Evolutionary conservation across 768 basidiomycete species (phyloP).

Genomic region (Inosperma sp.): DNA sequence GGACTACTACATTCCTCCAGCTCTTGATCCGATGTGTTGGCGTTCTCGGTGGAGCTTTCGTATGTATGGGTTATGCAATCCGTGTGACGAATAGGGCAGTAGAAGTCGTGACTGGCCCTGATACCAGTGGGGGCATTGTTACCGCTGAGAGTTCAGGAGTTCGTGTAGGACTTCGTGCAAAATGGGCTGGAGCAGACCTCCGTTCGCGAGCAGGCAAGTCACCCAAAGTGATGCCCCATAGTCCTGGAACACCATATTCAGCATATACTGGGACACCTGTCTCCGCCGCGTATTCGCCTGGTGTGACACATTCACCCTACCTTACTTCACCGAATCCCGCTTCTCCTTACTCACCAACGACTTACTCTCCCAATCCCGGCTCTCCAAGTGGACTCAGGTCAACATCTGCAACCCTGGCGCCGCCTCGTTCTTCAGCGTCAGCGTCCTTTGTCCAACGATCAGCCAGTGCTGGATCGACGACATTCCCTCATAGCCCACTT

Average conservation of each 20-base stretch:
- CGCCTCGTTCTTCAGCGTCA: background rate
- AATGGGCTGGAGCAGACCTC: constrained; percentile 65
- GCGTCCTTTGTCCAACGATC: background rate
- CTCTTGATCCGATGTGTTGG: constrained; percentile 83
- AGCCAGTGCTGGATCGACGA: background rate
- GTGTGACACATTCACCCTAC: constrained; percentile 28
- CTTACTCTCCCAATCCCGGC: background rate
- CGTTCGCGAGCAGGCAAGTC: constrained; percentile 46
- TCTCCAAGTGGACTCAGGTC: background rate
- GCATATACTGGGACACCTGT: constrained; percentile 33
- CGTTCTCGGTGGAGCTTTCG: constrained; percentile 91
- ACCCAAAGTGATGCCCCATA: constrained; percentile 48
- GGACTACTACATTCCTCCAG: constrained; percentile 77
- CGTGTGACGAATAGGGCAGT: constrained; percentile 61
- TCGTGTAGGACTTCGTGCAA: constrained; percentile 49
- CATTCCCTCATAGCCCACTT: background rate
- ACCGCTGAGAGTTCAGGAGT: constrained; percentile 63
- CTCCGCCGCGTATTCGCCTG: constrained; percentile 26
- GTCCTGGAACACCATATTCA: constrained; percentile 37
- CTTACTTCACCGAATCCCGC: background rate
- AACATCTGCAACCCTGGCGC: background rate
- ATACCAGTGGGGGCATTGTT: constrained; percentile 47
- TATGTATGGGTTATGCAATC: constrained; percentile 76
- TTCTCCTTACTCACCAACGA: constrained; percentile 1
- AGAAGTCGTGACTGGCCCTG: constrained; percentile 57